Evolutionary conservation across 2,329 filamentous ascomycete genomes (phyloP).

Genomic region (Epichloe bromicola): DNA sequence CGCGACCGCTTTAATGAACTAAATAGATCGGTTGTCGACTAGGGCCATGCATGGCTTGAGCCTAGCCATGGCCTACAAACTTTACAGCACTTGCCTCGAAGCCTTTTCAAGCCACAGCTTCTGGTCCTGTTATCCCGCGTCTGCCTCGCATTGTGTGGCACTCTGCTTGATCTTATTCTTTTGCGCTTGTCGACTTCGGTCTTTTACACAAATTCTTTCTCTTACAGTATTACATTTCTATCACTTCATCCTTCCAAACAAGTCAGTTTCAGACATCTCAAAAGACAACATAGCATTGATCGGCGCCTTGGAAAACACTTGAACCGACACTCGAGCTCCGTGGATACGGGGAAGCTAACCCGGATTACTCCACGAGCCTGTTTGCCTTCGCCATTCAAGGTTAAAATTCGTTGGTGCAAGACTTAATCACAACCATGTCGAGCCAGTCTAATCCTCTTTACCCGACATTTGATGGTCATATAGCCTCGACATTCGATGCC

Average conservation of each 20-base stretch:
- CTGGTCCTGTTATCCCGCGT: not conserved
- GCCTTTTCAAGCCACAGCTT: conserved; percentile 1
- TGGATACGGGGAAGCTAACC: not conserved
- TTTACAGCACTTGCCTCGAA: not conserved
- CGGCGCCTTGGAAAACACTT: not conserved
- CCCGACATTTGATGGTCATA: conserved; percentile 55
- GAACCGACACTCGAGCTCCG: not conserved
- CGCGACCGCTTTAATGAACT: not conserved
- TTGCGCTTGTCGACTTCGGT: not conserved
- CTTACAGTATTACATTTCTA: not conserved
- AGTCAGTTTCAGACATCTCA: not conserved
- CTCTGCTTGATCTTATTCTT: not conserved
- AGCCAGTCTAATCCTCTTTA: conserved; percentile 26
- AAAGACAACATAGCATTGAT: not conserved
- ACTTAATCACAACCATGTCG: not conserved
- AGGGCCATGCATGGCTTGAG: not conserved
- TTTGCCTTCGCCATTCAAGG: not conserved
- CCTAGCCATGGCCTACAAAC: not conserved
- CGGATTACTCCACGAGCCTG: not conserved
- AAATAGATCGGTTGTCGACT: not conserved
- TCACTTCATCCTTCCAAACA: not conserved
- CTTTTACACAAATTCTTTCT: not conserved
- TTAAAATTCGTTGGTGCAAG: not conserved
- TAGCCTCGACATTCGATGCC: conserved; percentile 61
- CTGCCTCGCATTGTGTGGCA: not conserved